phyloP scores from a whole-genome alignment of 2,329 filamentous ascomycete genomes.

The Curvularia lunata region DNA sequence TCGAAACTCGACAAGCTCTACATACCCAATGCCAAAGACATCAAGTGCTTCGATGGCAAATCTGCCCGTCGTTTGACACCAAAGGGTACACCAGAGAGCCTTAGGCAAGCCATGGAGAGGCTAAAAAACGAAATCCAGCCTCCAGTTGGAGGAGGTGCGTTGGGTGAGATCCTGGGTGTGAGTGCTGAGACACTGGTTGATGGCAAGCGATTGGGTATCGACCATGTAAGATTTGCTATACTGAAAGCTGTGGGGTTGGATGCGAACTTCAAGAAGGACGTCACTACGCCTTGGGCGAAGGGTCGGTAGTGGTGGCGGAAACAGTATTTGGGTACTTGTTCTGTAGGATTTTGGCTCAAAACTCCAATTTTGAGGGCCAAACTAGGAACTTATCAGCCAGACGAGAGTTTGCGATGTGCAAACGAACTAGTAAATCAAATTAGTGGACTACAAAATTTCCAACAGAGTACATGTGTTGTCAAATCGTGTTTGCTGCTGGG shows the following conservation, averaged over 20 bases:
- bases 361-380: background rate
- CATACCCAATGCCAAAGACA: conserved; percentile 29
- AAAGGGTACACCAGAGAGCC: conserved; percentile 50
- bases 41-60: conserved; percentile 25
- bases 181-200: conserved; percentile 59
- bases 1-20: conserved; percentile 65
- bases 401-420: background rate
- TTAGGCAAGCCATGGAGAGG: conserved; percentile 50
- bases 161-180: conserved; percentile 67
- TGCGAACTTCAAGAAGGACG: conserved; percentile 6
- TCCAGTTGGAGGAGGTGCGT: conserved; percentile 43
- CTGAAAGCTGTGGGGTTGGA: conserved; percentile 59
- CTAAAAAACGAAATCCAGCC: conserved; percentile 48
- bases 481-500: background rate
- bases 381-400: background rate
- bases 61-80: conserved; percentile 21
- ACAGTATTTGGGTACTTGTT: background rate
- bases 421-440: background rate
- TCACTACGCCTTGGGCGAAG: background rate
- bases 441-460: background rate
- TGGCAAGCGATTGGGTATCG: conserved; percentile 63
- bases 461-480: too few relatives aligned
- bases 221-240: conserved; percentile 68
- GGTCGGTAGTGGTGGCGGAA: background rate
- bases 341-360: too few relatives aligned